A percentile compares a stretch with the other conserved stretches of the same genome.
Evolutionary conservation across 2,329 filamentous ascomycete species (phyloP).

Genomic region (Botrytis byssoidea): DNA sequence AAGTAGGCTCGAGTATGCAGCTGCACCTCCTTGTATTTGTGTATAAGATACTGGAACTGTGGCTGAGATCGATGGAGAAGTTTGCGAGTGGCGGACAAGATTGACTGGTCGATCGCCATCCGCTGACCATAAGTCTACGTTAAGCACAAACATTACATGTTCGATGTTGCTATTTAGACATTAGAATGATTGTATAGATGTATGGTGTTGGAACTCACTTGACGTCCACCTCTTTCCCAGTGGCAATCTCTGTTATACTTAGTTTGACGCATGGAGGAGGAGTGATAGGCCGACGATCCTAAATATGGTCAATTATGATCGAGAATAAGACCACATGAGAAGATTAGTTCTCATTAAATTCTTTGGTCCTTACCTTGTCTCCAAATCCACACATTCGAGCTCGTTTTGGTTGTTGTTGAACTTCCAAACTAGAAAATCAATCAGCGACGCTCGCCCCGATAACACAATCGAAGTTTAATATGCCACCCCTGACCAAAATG

Average conservation of each 20-base stretch:
- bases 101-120: slow-evolving; percentile 63
- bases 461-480: background rate
- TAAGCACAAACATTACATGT: slow-evolving; percentile 65
- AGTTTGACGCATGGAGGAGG: slow-evolving; percentile 89
- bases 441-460: slow-evolving; percentile 24
- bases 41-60: slow-evolving; percentile 78
- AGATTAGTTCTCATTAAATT: slow-evolving; percentile 11
- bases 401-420: slow-evolving; percentile 86
- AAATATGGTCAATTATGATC: slow-evolving; percentile 13
- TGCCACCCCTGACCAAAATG: background rate
- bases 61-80: slow-evolving; percentile 75
- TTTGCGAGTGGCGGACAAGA: slow-evolving; percentile 62
- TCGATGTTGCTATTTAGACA: slow-evolving; percentile 58
- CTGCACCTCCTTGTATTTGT: slow-evolving; percentile 44
- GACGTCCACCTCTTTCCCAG: slow-evolving; percentile 78
- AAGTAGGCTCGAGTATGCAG: slow-evolving; percentile 34
- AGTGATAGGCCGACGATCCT: slow-evolving; percentile 94
- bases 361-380: slow-evolving; percentile 70
- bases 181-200: slow-evolving; percentile 23
- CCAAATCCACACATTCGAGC: slow-evolving; percentile 99
- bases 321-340: slow-evolving; percentile 1
- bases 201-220: slow-evolving; percentile 56
- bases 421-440: slow-evolving; percentile 60
- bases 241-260: slow-evolving; percentile 70
- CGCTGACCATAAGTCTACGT: slow-evolving; percentile 67